Base-by-base conservation (phyloP, 73 alveolate genomes). In the Durusdinium trenchii region DNA sequence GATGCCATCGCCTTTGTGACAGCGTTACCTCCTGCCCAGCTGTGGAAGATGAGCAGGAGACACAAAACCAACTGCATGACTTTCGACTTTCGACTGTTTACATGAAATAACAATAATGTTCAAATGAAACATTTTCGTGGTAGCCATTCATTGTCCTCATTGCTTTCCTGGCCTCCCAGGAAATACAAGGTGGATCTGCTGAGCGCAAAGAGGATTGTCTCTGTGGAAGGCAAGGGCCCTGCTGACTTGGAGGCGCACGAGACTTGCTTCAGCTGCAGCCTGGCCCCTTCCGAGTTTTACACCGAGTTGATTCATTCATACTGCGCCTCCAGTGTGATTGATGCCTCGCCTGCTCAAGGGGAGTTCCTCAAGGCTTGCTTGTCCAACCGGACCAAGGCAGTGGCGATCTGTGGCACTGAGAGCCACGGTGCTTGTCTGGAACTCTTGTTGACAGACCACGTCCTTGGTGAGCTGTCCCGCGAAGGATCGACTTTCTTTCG, bases 401-500 rank as follows among this genome's bases (percentile, higher is more conserved):
- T 76, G 40, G 86, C 86, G 3, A 60, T 76, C 38, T 6, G 36
- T 45, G 61, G 60, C 86, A 42, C 86, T 1, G 86, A 76, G 12
- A 43, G 61, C 86, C 86, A 76, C 61, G 86, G 42, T 4, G 14
- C 54, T 2, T 60, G 60, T 60, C 38, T 76, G 36, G 86, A 76
- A 60, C 61, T 76, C 7, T n/a, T 76, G 42, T 32, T 40, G 42
- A 76, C 86, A 40, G 86, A 38, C 86, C 38, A 42, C 38, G 35
- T 76, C 86, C 45, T 76, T 28, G n/a, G 61, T 60, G 86, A 76
- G 60, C 86, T 76, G 42, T 45, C 61, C 4, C 86, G 86, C 1
- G 86, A 76, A 76, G 86, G 86, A 5, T 42, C 61, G 61, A 76
- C 86, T 38, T 76, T 76, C 86, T 76, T 76, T 26, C 86, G 86